phyloP scores from a whole-genome alignment of 2,329 filamentous ascomycete species.

The Taxawa tesnikishii region DNA sequence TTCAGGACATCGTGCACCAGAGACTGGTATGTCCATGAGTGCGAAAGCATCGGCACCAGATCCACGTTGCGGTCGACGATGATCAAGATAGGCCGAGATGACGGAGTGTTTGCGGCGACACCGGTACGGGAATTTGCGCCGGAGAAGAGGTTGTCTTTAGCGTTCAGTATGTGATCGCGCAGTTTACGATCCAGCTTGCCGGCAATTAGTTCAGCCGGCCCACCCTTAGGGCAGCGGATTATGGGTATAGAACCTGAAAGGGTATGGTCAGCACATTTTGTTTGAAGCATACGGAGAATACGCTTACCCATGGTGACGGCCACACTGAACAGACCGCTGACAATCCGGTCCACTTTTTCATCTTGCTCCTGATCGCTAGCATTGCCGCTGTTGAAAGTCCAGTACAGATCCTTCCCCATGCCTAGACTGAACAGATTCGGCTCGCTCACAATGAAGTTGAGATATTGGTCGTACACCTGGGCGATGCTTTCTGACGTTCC shows the following conservation, averaged over 20 bases:
- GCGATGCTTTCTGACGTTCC: constrained; percentile 82
- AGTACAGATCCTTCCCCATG: constrained; percentile 87
- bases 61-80: constrained; percentile 94
- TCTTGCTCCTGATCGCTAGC: constrained; percentile 87
- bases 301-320: constrained; percentile 86
- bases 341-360: constrained; percentile 74
- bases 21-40: constrained; percentile 86
- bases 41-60: constrained; percentile 94
- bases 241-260: constrained; percentile 72
- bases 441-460: constrained; percentile 94
- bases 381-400: constrained; percentile 87
- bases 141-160: constrained; percentile 94
- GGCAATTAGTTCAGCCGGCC: constrained; percentile 86
- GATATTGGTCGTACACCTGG: constrained; percentile 89
- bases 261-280: constrained; percentile 14
- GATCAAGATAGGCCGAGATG: constrained; percentile 76
- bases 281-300: not conserved
- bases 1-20: constrained; percentile 67
- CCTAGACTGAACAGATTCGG: constrained; percentile 91
- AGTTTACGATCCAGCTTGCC: constrained; percentile 91
- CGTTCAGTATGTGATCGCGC: constrained; percentile 91
- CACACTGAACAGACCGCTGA: constrained; percentile 94
- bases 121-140: constrained; percentile 49
- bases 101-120: constrained; percentile 46
- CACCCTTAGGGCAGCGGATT: constrained; percentile 85